Conservation (phyloP, 2,329 filamentous ascomycete species). For the Chaetothyriales sp. region DNA sequence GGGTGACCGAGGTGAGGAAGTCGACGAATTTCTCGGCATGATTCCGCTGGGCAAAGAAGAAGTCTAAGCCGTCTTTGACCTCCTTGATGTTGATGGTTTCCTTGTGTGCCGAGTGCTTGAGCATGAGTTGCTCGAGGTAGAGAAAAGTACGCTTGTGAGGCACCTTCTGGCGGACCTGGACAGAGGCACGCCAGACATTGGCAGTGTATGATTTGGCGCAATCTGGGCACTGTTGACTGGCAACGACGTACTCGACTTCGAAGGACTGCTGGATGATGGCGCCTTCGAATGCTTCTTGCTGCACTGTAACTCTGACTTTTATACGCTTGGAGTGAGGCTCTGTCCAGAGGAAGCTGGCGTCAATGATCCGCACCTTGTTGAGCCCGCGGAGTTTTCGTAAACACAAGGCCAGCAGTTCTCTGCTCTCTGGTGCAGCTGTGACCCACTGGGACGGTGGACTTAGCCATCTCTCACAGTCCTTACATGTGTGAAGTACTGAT, state of each 20-base stretch:
- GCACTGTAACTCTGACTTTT: conserved; percentile 90
- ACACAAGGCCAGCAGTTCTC: conserved; percentile 83
- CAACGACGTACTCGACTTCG: conserved; percentile 82
- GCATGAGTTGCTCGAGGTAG: conserved; percentile 80
- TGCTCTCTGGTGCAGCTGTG: conserved; percentile 67
- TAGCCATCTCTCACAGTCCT: conserved; percentile 88
- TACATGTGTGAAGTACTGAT: conserved; percentile 76
- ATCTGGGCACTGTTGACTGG: conserved; percentile 85
- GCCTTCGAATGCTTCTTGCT: conserved; percentile 51
- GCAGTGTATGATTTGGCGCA: conserved; percentile 92
- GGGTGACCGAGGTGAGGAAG: conserved; percentile 69
- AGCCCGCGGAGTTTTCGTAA: conserved; percentile 74
- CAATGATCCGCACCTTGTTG: conserved; percentile 82
- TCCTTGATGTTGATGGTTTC: conserved; percentile 98
- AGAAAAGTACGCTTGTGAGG: conserved; percentile 80
- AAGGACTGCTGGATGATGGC: conserved; percentile 80
- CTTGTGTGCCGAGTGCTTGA: conserved; percentile 81
- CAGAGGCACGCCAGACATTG: conserved; percentile 84
- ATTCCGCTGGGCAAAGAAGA: conserved; percentile 80
- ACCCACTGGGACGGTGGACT: conserved; percentile 78
- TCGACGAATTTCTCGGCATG: conserved; percentile 87
- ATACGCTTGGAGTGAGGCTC: conserved; percentile 88
- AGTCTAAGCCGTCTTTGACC: conserved; percentile 87
- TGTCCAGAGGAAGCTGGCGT: conserved; percentile 95
- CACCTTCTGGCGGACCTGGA: conserved; percentile 94